phyloP scores from a whole-genome alignment of 257 asterid genomes.

The Linderniella brevidens region DNA sequence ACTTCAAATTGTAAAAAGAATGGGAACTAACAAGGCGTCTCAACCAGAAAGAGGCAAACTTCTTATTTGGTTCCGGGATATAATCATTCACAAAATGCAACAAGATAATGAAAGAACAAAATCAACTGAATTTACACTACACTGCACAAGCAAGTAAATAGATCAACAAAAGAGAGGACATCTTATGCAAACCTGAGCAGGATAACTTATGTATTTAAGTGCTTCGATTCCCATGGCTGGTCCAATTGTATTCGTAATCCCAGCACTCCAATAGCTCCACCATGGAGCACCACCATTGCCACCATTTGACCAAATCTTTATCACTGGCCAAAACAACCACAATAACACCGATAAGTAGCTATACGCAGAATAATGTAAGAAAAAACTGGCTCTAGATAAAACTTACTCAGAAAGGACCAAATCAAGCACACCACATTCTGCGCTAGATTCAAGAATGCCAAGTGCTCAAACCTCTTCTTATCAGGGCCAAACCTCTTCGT shows the following conservation, averaged over 20 bases:
- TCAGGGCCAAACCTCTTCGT: slow-evolving; percentile 82
- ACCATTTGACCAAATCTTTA: slow-evolving; percentile 67
- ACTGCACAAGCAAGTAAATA: too few species aligned
- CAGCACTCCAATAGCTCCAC: slow-evolving; percentile 99
- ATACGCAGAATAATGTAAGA: neutral
- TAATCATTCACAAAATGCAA: too few species aligned
- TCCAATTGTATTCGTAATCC: slow-evolving; percentile 84
- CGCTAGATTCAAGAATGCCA: slow-evolving; percentile 88
- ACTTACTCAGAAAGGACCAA: slow-evolving; percentile 91
- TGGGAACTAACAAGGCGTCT: too few species aligned
- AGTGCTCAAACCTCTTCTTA: slow-evolving; percentile 86
- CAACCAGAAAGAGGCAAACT: too few species aligned
- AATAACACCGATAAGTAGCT: neutral
- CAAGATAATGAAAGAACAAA: too few species aligned
- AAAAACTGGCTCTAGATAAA: neutral
- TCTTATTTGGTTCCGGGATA: too few species aligned
- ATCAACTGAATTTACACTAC: too few species aligned
- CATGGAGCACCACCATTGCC: slow-evolving; percentile 76
- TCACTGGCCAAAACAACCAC: slow-evolving; percentile 33
- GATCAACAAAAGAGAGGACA: neutral
- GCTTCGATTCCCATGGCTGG: slow-evolving; percentile 99
- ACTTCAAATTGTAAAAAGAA: too few species aligned
- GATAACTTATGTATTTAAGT: slow-evolving; percentile 86
- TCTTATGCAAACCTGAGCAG: slow-evolving; percentile 54
- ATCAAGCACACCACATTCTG: slow-evolving; percentile 84